Evolutionary conservation across 805 yeast genomes (phyloP).

Genomic region (Ogataea philodendri): DNA sequence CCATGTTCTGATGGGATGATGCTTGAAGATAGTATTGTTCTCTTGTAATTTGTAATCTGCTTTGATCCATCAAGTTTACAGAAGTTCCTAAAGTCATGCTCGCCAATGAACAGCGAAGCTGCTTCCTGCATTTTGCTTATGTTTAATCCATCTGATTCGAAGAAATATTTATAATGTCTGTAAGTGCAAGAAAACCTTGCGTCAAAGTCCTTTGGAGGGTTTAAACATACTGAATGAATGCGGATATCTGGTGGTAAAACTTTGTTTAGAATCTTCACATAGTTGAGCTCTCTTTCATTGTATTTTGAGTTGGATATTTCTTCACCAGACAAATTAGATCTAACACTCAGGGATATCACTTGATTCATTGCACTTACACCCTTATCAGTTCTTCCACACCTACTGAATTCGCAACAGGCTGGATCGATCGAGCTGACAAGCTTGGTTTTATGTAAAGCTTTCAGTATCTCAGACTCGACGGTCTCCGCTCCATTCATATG

Average conservation of each 20-base stretch:
- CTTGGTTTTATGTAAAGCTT: constrained; percentile 66
- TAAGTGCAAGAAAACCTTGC: constrained; percentile 89
- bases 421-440: constrained; percentile 62
- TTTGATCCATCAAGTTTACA: constrained; percentile 94
- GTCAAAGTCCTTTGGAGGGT: constrained; percentile 82
- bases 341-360: constrained; percentile 74
- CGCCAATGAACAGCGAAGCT: constrained; percentile 61
- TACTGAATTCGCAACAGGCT: constrained; percentile 65
- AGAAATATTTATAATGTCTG: constrained; percentile 84
- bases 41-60: constrained; percentile 75
- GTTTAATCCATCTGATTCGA: constrained; percentile 57
- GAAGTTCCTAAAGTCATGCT: constrained; percentile 89
- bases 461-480: constrained; percentile 72
- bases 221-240: constrained; percentile 74
- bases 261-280: constrained; percentile 71
- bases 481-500: constrained; percentile 80
- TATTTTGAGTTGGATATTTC: constrained; percentile 55
- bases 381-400: constrained; percentile 93
- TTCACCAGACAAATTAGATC: constrained; percentile 64
- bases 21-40: constrained; percentile 50
- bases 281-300: constrained; percentile 73
- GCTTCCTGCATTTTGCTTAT: constrained; percentile 68
- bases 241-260: constrained; percentile 78
- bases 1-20: constrained; percentile 22
- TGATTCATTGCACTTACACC: constrained; percentile 99